Base-by-base conservation (phyloP, 1,284 basidiomycete species). In the Ustilago trichophora region DNA sequence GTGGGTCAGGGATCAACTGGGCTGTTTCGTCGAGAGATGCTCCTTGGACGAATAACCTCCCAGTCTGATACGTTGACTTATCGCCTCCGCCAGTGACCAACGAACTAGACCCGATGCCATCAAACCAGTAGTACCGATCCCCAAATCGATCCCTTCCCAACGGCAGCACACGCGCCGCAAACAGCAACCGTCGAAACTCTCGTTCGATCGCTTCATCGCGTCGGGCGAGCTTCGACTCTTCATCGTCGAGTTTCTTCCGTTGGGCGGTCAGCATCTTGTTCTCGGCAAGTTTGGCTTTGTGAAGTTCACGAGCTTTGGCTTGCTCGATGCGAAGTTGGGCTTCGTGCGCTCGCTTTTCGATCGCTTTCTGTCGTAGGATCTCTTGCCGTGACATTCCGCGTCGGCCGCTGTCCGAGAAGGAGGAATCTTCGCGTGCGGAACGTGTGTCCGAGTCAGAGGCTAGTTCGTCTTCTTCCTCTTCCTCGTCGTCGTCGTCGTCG, bases 61-160 rank as follows among this genome's bases (percentile, higher is more conserved):
- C 95, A 6, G 92, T 89, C 16, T 92, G 92, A 78, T 93, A 95
- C 76, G 77, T 71, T 6, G 90, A 86, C 11, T 58, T 57, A 4
- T 63, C 64, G 0, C 29, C n/a, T 1, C 37, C 41, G 34, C 54
- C 64, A 3, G 55, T 53, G 6, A 92, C 83, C 33, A 95, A 82
- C 25, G 89, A 88, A 49, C 89, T 89, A 2, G 88, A 87, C 3
- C 96, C 95, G 83, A 95, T 87, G 4, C 96, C 95, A 83, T 98
- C 95, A 80, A 98, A 91, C 95, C 95, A 98, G 94, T 94, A 98
- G 65, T 97, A 86, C 27, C 91, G 88, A 82, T 96, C 95, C 76
- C 91, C 89, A 83, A 97, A 98, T 49, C 95, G 86, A 81, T 98
- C 96, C 67, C 87, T 86, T 3, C 96, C 95, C 40, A 98, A 77